Percentiles rank a stretch among this genome's conserved stretches.
phyloP scores from a whole-genome alignment of 192 early-diverging fungal species.

The Oehlia diaphana region DNA sequence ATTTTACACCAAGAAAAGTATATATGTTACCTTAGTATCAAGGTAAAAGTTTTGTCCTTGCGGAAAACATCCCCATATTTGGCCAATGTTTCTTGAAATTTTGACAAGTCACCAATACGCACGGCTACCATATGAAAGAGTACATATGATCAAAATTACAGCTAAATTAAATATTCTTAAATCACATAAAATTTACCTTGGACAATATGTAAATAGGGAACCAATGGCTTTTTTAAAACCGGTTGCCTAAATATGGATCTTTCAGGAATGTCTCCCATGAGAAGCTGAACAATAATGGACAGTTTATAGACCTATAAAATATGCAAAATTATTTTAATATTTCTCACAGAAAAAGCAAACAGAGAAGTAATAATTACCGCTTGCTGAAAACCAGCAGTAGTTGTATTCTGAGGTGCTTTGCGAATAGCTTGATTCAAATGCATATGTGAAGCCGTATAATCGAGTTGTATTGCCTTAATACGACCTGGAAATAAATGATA shows the following conservation, averaged over 20 bases:
- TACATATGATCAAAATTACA: background rate
- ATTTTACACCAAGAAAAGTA: conserved; percentile 48
- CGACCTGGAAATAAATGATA: conserved; percentile 55
- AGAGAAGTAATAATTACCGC: conserved; percentile 49
- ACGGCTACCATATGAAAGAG: conserved; percentile 61
- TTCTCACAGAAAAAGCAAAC: background rate
- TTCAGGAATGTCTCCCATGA: conserved; percentile 99
- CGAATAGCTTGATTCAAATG: conserved; percentile 91
- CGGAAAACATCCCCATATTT: conserved; percentile 75
- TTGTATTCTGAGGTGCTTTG: conserved; percentile 86
- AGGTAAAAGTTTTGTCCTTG: conserved; percentile 84
- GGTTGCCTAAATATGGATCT: conserved; percentile 90
- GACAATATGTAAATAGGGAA: conserved; percentile 93
- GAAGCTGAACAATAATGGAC: conserved; percentile 93
- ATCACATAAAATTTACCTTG: conserved; percentile 58
- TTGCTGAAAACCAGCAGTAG: conserved; percentile 94
- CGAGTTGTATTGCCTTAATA: conserved; percentile 97
- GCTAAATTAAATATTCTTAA: background rate
- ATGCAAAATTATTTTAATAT: background rate
- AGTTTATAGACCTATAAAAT: conserved; percentile 80
- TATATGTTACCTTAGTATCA: conserved; percentile 62
- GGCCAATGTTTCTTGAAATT: conserved; percentile 88
- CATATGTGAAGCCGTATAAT: conserved; percentile 90
- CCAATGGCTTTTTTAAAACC: conserved; percentile 77
- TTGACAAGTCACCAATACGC: conserved; percentile 88